These are phyloP conservation scores for Rhizophora mangle DNA, from an alignment of 345 rosid species.

Conservation along the genomic window DNA sequence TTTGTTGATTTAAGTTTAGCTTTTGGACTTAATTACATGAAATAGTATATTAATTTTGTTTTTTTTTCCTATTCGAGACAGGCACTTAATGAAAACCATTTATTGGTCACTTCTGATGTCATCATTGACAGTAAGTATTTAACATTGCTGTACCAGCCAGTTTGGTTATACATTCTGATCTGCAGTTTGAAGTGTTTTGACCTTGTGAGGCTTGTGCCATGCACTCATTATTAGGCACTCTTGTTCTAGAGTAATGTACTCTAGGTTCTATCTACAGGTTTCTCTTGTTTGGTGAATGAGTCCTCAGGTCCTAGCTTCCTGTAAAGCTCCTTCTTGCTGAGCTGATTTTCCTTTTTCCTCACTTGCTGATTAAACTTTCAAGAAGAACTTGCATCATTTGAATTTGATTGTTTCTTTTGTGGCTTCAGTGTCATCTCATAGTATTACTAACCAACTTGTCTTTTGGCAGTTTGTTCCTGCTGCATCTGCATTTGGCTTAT, in stretches of 20 bases:
- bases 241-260: background rate
- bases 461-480: conserved; percentile 66
- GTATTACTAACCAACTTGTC: conserved; percentile 7
- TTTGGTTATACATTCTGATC: background rate
- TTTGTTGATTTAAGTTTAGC: no score
- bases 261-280: background rate
- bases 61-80: conserved; percentile 27
- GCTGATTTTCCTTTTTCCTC: background rate
- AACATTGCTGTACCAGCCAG: background rate
- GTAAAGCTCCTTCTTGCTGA: background rate
- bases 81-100: conserved; percentile 56
- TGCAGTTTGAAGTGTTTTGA: background rate
- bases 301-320: background rate
- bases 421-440: background rate
- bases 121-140: conserved; percentile 57
- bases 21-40: background rate
- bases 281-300: conserved; percentile 6
- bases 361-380: background rate
- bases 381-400: background rate
- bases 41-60: conserved; percentile 16
- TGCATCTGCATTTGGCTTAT: conserved; percentile 66
- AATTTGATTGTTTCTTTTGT: background rate
- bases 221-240: background rate
- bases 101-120: conserved; percentile 84
- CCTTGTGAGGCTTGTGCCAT: conserved; percentile 1